Base-by-base conservation (phyloP, 1,284 basidiomycete genomes). In the Polyporus tsugae region DNA sequence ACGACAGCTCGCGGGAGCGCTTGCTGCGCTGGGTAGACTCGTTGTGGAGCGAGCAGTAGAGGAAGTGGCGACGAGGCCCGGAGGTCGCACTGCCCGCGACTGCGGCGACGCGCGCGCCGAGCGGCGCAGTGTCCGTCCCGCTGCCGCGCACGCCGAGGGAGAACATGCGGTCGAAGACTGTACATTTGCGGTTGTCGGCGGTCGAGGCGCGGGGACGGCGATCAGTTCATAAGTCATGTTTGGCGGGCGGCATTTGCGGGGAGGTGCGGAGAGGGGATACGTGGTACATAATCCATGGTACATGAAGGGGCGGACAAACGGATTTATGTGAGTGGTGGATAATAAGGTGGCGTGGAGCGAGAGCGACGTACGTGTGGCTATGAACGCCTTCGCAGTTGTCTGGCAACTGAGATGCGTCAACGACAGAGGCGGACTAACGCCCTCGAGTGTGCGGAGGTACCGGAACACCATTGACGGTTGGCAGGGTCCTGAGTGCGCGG, bases 141-240 rank as follows among this genome's bases (percentile, higher is more conserved):
- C 88, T 88, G 29, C 89, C 89, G 33, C 93, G 89, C 19, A 94
- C 83, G 35, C 93, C 93, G 9, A 95, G 83, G 4, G 91, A 93
- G 79, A 96, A 97, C 95, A 97, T 97, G 62, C 95, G 83, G 79
- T 97, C 95, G 76, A 96, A 97, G 38, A 96, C 94, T 96, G 72
- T 15, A n/a, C 11, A 38, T 29, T 13, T 15, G 58, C 35, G 19
- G 35, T 17, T 1, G 60, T 5, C 11, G 42, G 42, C 1, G 42
- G 19, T n/a, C 7, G 29, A 7, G 17, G 33, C 29, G 29, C 29
- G 29, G 19, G 33, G 38, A 10, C 58, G 58, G 38, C 22, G 38
- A 59, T 59, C n/a, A 41, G 36, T 41, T 41, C 35, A 60, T 25
- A 13, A 29, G 58, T 41, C 22, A 41, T 19, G 38, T 19, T 62